These are phyloP conservation scores for Botrytis medusae DNA, from an alignment of 2,329 filamentous ascomycete genomes.

Conservation along the genomic window DNA sequence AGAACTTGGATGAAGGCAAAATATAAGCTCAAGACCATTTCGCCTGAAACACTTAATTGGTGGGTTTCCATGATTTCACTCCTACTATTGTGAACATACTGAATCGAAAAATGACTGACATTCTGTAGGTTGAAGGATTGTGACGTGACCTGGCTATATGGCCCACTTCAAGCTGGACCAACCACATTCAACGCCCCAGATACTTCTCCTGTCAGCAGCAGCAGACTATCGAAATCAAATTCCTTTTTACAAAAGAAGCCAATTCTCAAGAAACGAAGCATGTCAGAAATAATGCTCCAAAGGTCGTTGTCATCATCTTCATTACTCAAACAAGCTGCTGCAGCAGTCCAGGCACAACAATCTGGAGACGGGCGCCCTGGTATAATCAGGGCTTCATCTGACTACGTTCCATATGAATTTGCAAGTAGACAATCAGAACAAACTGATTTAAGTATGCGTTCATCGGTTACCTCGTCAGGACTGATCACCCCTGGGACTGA, in stretches of 20 bases:
- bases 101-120: slow-evolving; percentile 46
- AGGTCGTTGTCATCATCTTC: slow-evolving; percentile 82
- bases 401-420: slow-evolving; percentile 66
- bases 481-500: slow-evolving; percentile 57
- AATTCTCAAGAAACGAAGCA: slow-evolving; percentile 91
- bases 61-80: slow-evolving; percentile 20
- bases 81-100: background rate
- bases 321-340: slow-evolving; percentile 66
- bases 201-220: slow-evolving; percentile 48
- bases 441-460: slow-evolving; percentile 51
- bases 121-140: slow-evolving; percentile 30
- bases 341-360: slow-evolving; percentile 28
- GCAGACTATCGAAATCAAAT: slow-evolving; percentile 55
- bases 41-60: slow-evolving; percentile 88
- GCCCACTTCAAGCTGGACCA: slow-evolving; percentile 75
- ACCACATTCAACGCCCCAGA: slow-evolving; percentile 48
- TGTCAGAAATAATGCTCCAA: slow-evolving; percentile 91
- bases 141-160: slow-evolving; percentile 59
- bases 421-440: slow-evolving; percentile 39
- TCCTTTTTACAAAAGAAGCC: slow-evolving; percentile 61
- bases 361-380: slow-evolving; percentile 15
- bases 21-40: slow-evolving; percentile 79
- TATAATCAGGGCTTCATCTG: slow-evolving; percentile 51
- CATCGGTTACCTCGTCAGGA: slow-evolving; percentile 72
- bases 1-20: slow-evolving; percentile 93